phyloP scores from a whole-genome alignment of 2,329 filamentous ascomycete species.

The Neopestalotiopsis clavispora region DNA sequence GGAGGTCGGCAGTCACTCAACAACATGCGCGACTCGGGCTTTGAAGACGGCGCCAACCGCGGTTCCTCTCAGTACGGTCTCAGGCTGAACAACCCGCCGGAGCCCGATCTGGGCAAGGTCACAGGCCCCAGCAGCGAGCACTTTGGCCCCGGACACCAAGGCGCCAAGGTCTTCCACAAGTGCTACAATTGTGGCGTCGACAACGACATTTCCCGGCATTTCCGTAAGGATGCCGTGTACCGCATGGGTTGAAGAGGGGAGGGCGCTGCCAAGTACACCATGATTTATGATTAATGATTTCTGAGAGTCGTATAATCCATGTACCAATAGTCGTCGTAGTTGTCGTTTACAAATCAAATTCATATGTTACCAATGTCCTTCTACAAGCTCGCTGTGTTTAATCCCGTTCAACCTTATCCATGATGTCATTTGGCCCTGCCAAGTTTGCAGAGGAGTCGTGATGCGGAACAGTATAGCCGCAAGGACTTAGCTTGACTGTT shows the following conservation, averaged over 20 bases:
- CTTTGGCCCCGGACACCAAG: constrained; percentile 27
- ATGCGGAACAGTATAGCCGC: constrained; percentile 1
- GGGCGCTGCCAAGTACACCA: background rate
- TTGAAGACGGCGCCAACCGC: background rate
- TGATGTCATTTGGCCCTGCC: background rate
- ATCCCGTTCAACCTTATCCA: background rate
- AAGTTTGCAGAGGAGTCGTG: background rate
- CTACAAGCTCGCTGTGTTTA: background rate
- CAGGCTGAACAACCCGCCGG: background rate
- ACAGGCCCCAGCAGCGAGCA: constrained; percentile 10
- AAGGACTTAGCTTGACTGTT: background rate
- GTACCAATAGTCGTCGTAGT: background rate
- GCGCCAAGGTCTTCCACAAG: constrained; percentile 25
- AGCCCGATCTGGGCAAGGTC: background rate
- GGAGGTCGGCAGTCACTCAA: background rate
- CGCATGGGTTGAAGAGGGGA: constrained; percentile 19
- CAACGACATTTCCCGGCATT: constrained; percentile 29
- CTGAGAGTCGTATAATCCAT: background rate
- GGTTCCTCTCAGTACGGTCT: background rate
- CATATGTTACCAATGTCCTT: background rate
- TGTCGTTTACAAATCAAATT: background rate
- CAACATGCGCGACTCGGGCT: background rate
- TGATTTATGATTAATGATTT: constrained; percentile 1
- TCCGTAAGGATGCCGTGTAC: constrained; percentile 28
- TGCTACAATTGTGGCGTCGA: constrained; percentile 27